Base-by-base conservation (phyloP, 2,329 filamentous ascomycete species). In the Incumbomyces delicatus region DNA sequence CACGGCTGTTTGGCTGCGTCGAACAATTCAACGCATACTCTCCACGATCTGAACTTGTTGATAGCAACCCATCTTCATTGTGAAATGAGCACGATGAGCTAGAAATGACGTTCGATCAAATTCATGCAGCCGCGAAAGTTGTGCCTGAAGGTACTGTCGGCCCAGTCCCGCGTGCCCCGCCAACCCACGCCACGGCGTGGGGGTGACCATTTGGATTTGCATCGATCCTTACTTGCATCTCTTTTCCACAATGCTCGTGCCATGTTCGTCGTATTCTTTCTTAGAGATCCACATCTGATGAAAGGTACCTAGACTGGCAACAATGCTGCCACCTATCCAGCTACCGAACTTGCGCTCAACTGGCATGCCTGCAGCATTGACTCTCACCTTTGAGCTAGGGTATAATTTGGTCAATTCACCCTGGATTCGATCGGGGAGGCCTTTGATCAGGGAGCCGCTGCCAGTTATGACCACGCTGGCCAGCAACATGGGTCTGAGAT, bases 231-330 rank as follows among this genome's bases (percentile, higher is more conserved):
- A 96, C 72, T 95, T 94, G 76, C 90, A 96, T 59, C 90, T 76
- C 78, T 95, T 95, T 74, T 96, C 90, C 37, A 96, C 86, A 58
- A 96, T 89, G 53, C 80, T 80, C 5, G 81, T 73, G 1, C 92
- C 92, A 64, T 95, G 89, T 73, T 98, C 94, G 54, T 95, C 88
- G 60, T 95, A 96, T 71, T 98, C 92, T 73, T 95, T 94, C 66
- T 81, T 87, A 18, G 84, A 90, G 58, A 98, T 94, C 92, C 92
- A 98, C 85, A 98, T 90, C 72, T 98, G 92, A 70, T 98, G 92
- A 69, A 98, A 98, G 12, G 89, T 95, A 8, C 94, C 94, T 68
- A 98, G 67, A 66, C 89, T 95, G 6, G 87, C 89, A 56, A 98
- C 72, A 58, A 98, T 95, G 67, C 88, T 95, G 38, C 92, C 92